A percentile compares a stretch with the other conserved stretches of the same genome.
Evolutionary conservation across 1,284 basidiomycete species (phyloP).

Genomic region (Naganishia liquefaciens): DNA sequence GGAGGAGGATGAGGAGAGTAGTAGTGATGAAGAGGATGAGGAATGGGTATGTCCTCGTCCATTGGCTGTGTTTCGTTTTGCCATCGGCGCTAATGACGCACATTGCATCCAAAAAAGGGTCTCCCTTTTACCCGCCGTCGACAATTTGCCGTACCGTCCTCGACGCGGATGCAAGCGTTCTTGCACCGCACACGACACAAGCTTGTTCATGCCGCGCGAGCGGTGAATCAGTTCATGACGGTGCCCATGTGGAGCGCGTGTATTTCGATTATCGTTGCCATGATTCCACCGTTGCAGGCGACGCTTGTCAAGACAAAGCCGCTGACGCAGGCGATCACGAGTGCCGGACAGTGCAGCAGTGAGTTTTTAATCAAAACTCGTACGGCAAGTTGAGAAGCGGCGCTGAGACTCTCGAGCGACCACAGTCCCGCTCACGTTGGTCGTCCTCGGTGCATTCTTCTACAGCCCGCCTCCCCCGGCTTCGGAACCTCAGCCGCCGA

Average conservation of each 20-base stretch:
- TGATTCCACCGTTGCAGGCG: conserved; percentile 73
- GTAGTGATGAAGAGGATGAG: conserved; percentile 50
- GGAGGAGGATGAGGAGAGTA: conserved; percentile 38
- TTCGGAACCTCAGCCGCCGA: background rate
- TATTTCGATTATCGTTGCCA: conserved; percentile 75
- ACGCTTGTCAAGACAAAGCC: conserved; percentile 64
- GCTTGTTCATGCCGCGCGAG: conserved; percentile 50
- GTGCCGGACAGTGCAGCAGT: conserved; percentile 74
- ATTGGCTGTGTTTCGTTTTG: background rate
- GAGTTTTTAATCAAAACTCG: conserved; percentile 35
- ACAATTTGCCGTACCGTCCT: conserved; percentile 36
- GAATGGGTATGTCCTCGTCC: conserved; percentile 47
- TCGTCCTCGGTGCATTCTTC: conserved; percentile 93
- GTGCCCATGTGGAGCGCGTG: conserved; percentile 79
- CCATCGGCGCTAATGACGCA: no score
- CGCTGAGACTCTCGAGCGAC: background rate
- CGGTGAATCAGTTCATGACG: conserved; percentile 78
- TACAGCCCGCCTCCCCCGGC: conserved; percentile 53
- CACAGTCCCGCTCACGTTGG: conserved; percentile 77
- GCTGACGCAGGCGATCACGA: conserved; percentile 69
- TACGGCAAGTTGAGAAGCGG: background rate
- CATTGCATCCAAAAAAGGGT: no score
- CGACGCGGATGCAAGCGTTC: conserved; percentile 36
- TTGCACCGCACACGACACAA: conserved; percentile 45
- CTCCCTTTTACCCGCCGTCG: conserved; percentile 36